Conservation (phyloP, 768 basidiomycete species). For the Porphyrellus cyaneotinctus region DNA sequence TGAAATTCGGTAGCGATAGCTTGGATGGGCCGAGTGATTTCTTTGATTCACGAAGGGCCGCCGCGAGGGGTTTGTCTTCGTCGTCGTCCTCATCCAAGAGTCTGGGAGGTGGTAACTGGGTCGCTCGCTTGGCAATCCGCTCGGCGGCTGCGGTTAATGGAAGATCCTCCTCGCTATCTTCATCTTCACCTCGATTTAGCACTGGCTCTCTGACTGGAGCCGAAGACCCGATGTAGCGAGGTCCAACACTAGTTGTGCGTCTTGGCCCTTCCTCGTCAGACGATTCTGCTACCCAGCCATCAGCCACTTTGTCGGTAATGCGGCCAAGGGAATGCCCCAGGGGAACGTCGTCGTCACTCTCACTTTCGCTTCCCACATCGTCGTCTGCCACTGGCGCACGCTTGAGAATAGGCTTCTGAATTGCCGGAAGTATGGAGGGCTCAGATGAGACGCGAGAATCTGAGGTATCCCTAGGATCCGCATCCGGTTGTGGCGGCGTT, state of each 20-base stretch:
- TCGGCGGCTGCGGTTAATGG: conserved; percentile 66
- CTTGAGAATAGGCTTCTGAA: conserved; percentile 32
- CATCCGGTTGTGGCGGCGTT: conserved; percentile 22
- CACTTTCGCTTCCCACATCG: conserved; percentile 44
- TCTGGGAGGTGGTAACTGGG: conserved; percentile 21
- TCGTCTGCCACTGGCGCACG: conserved; percentile 31
- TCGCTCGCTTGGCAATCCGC: conserved; percentile 48
- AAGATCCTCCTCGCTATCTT: conserved; percentile 76
- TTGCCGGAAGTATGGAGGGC: conserved; percentile 33
- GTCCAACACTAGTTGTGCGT: conserved; percentile 57
- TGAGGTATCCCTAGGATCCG: conserved; percentile 32
- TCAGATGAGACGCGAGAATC: conserved; percentile 17
- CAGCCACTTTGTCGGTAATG: conserved; percentile 19
- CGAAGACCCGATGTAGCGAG: conserved; percentile 35
- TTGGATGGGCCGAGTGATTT: conserved; percentile 41
- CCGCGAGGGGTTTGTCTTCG: conserved; percentile 60
- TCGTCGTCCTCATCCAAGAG: conserved; percentile 47
- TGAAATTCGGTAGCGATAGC: conserved; percentile 41
- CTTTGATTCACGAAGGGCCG: conserved; percentile 48
- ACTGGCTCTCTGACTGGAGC: background rate
- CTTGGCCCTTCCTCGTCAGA: conserved; percentile 62
- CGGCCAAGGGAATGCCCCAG: conserved; percentile 18
- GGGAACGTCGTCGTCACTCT: conserved; percentile 40
- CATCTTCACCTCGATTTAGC: conserved; percentile 26
- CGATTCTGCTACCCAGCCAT: conserved; percentile 49